Evolutionary conservation across 331 rosid genomes (phyloP).

Genomic region (Prunus yedoensis): DNA sequence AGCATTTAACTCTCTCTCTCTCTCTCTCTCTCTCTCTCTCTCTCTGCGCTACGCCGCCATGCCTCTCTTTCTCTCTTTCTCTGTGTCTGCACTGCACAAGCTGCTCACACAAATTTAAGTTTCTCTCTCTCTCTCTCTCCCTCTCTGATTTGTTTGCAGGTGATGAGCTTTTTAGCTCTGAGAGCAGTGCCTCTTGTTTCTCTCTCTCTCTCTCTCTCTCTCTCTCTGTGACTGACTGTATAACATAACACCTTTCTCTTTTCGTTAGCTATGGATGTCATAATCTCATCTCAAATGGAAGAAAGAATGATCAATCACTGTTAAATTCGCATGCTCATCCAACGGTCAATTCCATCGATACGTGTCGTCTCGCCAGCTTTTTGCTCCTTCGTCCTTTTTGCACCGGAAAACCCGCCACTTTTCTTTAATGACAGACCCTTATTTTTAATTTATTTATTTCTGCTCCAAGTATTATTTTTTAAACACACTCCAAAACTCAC

Average conservation of each 20-base stretch:
- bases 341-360: neutral
- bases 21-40: conserved; percentile 21
- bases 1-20: no score
- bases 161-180: conserved; percentile 53
- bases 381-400: conserved; percentile 48
- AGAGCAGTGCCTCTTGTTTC: conserved; percentile 31
- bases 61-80: conserved; percentile 39
- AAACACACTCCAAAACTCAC: neutral
- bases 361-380: conserved; percentile 61
- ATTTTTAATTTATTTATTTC: conserved; percentile 2
- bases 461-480: neutral
- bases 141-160: conserved; percentile 31
- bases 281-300: conserved; percentile 32
- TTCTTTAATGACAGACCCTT: conserved; percentile 43
- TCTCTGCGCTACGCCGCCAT: conserved; percentile 86
- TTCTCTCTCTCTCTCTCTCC: conserved; percentile 17
- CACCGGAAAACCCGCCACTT: conserved; percentile 98
- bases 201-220: neutral
- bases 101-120: conserved; percentile 48
- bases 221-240: conserved; percentile 25
- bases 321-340: conserved; percentile 35
- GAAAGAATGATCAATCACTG: conserved; percentile 14
- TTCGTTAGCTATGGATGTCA: conserved; percentile 35
- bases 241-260: conserved; percentile 26
- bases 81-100: conserved; percentile 26